Conservation (phyloP, 2,329 filamentous ascomycete species). For the Fusarium duplospermum region DNA sequence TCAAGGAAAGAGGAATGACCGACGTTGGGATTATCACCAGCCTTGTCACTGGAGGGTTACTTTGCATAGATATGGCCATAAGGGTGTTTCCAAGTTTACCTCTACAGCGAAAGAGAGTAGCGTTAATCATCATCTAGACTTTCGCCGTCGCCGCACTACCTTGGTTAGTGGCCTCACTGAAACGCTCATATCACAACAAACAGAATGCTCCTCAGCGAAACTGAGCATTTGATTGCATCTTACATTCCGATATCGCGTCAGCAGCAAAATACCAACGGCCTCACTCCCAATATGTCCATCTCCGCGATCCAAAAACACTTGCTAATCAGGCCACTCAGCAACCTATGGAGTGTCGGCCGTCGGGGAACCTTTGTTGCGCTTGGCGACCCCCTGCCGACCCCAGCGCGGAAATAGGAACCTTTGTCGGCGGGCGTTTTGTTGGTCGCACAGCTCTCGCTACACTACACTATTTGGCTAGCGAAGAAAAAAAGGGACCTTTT, state of each 20-base stretch:
- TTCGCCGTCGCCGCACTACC: not conserved
- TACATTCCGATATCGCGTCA: not conserved
- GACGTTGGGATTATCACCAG: not conserved
- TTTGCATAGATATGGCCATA: conserved; percentile 5
- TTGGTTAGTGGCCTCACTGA: not conserved
- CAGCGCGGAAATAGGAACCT: conserved; percentile 19
- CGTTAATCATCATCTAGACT: not conserved
- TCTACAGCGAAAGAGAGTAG: not conserved
- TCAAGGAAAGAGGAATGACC: not conserved
- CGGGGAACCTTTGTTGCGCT: conserved; percentile 37
- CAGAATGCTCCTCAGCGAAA: not conserved
- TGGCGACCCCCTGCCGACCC: conserved; percentile 11
- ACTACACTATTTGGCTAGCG: not conserved
- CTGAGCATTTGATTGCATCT: not conserved
- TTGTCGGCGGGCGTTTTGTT: conserved; percentile 7
- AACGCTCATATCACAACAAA: not conserved
- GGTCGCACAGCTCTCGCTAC: not conserved
- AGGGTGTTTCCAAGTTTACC: not conserved
- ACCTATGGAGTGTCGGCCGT: not conserved
- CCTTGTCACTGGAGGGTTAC: conserved; percentile 10
- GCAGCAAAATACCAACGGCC: not conserved
- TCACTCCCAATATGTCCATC: not conserved
- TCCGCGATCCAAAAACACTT: conserved; percentile 7
- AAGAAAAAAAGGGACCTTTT: conserved; percentile 25
- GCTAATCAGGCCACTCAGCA: not conserved